Evolutionary conservation across 2,329 filamentous ascomycete genomes (phyloP), one percentile per base, ranked within the genome.

Genomic region (Cladobotryum protrusum): DNA sequence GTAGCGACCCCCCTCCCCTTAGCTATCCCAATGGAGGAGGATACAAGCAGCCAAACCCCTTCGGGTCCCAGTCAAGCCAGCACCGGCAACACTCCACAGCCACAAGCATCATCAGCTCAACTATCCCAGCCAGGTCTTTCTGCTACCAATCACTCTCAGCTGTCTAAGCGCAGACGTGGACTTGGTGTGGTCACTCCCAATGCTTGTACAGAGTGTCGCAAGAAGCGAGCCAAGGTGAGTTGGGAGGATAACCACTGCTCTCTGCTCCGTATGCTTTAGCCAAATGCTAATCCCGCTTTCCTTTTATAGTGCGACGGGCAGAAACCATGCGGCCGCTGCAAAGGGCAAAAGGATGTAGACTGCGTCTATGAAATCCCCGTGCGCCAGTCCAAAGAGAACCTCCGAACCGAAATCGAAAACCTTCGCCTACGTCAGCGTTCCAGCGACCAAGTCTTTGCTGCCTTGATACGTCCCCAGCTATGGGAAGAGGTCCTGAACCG

Each of bases 321-420:
- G 44, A 72, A 60, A 29, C 80, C 79, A 3, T 82, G 79, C 55
- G 70, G 71, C 33, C 71, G 81, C 53, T 85, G 81, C 64, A 73
- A 68, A 51, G 55, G 66, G 1, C 79, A 83, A 54, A 76, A 74
- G 48, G 75, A 77, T 32, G 65, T 74, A 36, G 74, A 81, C 19
- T 85, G 81, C 53, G 60, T 81, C 19, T 85, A 85, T 66, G 79
- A 84, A 56, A 61, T 82, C 7, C 81, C 81, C 0, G 75, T 84
- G 5, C 79, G 81, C 41, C 80, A 83, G 56, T 83, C 80, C 11
- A 85, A 85, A 54, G 81, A 83, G 53, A 74, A 76, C 47, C 71
- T 85, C 5, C 75, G 81, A 41, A 69, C 68, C 58, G 81, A 84
- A 58, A 81, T 84, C 52, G 81, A 84, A 47, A 66, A 65, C 20